Evolutionary conservation across 2,329 filamentous ascomycete genomes (phyloP).

Genomic region (Scedosporium boydii): DNA sequence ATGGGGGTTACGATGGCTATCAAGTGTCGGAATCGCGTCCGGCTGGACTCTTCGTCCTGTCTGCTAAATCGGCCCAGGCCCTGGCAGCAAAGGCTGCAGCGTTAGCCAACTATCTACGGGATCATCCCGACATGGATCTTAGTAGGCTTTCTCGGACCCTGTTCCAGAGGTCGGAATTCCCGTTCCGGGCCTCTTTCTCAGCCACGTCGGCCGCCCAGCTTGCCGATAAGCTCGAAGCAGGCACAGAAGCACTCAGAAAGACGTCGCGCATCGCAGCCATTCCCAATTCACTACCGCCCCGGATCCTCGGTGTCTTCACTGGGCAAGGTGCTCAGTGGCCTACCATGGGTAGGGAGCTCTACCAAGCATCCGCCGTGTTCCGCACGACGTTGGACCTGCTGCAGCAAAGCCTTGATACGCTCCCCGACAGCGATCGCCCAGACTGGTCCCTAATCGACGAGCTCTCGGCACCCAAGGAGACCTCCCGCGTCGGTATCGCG

Average conservation of each 20-base stretch:
- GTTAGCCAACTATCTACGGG: too few species aligned
- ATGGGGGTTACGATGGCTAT: too few species aligned
- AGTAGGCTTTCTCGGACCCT: too few species aligned
- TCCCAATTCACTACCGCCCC: too few species aligned
- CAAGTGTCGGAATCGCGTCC: too few species aligned
- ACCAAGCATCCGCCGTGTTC: conserved; percentile 11
- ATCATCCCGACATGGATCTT: too few species aligned
- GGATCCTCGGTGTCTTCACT: not conserved
- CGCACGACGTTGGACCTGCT: conserved; percentile 7
- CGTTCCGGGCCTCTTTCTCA: too few species aligned
- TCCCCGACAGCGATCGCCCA: not conserved
- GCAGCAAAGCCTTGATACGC: not conserved
- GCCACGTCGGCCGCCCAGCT: too few species aligned
- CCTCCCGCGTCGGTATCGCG: conserved; percentile 13
- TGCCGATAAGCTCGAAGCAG: not conserved
- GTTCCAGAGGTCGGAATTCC: too few species aligned
- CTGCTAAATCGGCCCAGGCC: too few species aligned
- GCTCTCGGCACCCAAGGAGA: conserved; percentile 10
- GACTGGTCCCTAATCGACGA: not conserved
- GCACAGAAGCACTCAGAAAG: not conserved
- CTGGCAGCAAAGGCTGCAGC: too few species aligned
- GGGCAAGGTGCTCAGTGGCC: not conserved
- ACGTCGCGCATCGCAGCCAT: not conserved
- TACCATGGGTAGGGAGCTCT: not conserved
- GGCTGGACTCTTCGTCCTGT: too few species aligned